Evolutionary conservation across 257 asterid species (phyloP).

Genomic region (Henckelia pumila): DNA sequence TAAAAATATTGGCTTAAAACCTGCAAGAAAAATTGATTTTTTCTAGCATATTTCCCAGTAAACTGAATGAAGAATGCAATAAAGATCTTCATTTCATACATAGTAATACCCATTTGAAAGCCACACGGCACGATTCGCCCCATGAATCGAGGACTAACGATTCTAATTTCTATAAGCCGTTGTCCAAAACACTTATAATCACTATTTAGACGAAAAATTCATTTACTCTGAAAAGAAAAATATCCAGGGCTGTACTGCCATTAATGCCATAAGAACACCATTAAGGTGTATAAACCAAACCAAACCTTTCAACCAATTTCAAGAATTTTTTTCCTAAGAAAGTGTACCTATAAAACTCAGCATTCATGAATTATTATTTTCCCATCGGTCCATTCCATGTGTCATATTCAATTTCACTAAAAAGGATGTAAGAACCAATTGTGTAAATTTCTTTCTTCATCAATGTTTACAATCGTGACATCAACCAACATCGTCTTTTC

Average conservation of each 20-base stretch:
- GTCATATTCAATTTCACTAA: neutral
- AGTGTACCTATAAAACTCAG: neutral
- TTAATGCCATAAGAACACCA: neutral
- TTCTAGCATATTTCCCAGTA: neutral
- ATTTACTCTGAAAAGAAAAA: neutral
- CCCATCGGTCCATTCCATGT: neutral
- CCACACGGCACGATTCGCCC: neutral
- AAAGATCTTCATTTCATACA: neutral
- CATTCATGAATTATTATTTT: neutral
- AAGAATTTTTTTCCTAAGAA: neutral
- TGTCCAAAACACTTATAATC: neutral
- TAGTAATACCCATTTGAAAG: neutral
- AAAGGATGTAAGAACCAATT: no score
- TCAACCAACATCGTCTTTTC: no score
- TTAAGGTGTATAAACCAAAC: neutral
- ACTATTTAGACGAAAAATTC: neutral
- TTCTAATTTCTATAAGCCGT: neutral
- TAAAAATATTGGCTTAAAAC: no score
- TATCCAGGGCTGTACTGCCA: neutral
- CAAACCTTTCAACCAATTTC: neutral
- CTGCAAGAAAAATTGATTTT: neutral
- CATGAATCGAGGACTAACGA: neutral
- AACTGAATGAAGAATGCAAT: neutral
- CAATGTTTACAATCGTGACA: neutral
- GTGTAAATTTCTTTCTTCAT: neutral